Conservation (phyloP, 768 basidiomycete genomes). For the Suillus decipiens region DNA sequence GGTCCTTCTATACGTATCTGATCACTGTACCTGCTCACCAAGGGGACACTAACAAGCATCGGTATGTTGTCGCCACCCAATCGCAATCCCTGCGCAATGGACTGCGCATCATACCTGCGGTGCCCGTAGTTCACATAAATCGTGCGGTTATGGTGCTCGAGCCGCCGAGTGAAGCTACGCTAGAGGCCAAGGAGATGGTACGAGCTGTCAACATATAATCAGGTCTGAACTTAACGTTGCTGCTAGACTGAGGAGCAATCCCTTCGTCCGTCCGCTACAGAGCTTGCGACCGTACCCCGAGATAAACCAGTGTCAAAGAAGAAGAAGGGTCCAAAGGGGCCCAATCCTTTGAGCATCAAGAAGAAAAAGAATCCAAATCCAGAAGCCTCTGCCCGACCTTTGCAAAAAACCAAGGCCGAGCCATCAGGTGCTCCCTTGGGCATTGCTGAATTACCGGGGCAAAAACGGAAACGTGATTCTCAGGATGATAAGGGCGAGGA, state of each 20-base stretch:
- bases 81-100: slow-evolving; percentile 67
- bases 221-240: not conserved
- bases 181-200: slow-evolving; percentile 65
- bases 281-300: slow-evolving; percentile 44
- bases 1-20: slow-evolving; percentile 7
- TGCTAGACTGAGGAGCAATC: slow-evolving; percentile 64
- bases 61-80: slow-evolving; percentile 89
- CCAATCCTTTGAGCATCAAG: slow-evolving; percentile 92
- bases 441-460: slow-evolving; percentile 1
- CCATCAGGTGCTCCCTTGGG: not conserved
- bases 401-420: not conserved
- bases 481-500: not conserved
- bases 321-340: slow-evolving; percentile 75
- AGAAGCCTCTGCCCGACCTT: slow-evolving; percentile 1
- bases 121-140: slow-evolving; percentile 90
- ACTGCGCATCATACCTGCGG: slow-evolving; percentile 76
- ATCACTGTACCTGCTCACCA: not conserved
- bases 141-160: slow-evolving; percentile 92
- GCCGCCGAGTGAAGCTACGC: slow-evolving; percentile 80
- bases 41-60: slow-evolving; percentile 88
- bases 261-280: slow-evolving; percentile 51
- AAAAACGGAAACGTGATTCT: slow-evolving; percentile 22
- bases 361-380: slow-evolving; percentile 73
- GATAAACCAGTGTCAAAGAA: slow-evolving; percentile 46
- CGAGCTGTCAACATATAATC: slow-evolving; percentile 19